Percentiles rank a stretch among this genome's conserved stretches.
Conservation (phyloP, 208 protist genomes). For the Vickermania spadyakhi region DNA sequence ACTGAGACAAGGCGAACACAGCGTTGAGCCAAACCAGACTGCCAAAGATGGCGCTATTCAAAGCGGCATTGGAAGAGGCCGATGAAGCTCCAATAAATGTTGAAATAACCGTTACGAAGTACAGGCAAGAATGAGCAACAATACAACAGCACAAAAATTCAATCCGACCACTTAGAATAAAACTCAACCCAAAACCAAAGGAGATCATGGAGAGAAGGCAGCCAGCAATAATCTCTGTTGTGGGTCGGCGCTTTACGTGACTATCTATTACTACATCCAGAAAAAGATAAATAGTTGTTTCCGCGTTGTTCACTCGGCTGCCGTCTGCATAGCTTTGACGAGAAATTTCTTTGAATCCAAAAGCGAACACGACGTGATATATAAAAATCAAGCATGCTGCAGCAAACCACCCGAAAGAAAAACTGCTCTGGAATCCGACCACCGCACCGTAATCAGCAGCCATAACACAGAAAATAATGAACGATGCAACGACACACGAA, state of each 20-base stretch:
- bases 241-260: slow-evolving; percentile 12
- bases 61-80: slow-evolving; percentile 26
- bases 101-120: slow-evolving; percentile 19
- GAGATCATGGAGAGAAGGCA: slow-evolving; percentile 15
- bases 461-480: slow-evolving; percentile 55
- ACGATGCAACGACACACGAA: slow-evolving; percentile 19
- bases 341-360: slow-evolving; percentile 8
- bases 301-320: slow-evolving; percentile 46
- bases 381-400: slow-evolving; percentile 46
- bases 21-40: slow-evolving; percentile 42
- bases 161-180: slow-evolving; percentile 23
- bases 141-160: slow-evolving; percentile 23
- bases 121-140: slow-evolving; percentile 26
- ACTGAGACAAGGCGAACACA: slow-evolving; percentile 30
- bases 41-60: slow-evolving; percentile 25
- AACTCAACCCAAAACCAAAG: slow-evolving; percentile 36
- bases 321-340: slow-evolving; percentile 19
- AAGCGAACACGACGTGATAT: slow-evolving; percentile 30
- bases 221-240: slow-evolving; percentile 32
- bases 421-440: slow-evolving; percentile 42
- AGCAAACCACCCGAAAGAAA: slow-evolving; percentile 55
- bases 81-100: slow-evolving; percentile 13
- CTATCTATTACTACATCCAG: slow-evolving; percentile 39
- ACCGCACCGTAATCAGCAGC: slow-evolving; percentile 29
- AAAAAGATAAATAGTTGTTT: slow-evolving; percentile 34